These are phyloP conservation scores for Saccharomyces hybrid DNA, from an alignment of 1,139 yeast species.

Conservation along the genomic window DNA sequence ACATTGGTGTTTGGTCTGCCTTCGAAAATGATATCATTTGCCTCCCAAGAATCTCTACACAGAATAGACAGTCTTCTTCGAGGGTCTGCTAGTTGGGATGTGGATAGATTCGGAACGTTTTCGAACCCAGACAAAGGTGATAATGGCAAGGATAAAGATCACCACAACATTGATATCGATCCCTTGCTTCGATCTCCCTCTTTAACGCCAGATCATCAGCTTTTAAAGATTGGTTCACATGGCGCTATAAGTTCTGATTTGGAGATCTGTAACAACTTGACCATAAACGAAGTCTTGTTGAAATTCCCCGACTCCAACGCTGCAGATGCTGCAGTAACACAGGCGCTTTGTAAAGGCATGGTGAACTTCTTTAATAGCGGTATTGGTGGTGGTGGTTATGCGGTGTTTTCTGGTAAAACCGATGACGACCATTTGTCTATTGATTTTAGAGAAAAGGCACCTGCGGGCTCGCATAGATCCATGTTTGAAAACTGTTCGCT, in stretches of 20 bases:
- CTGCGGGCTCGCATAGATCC: constrained; percentile 47
- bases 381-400: constrained; percentile 86
- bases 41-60: neutral
- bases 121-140: neutral
- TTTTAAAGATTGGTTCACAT: constrained; percentile 35
- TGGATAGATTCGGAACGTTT: neutral
- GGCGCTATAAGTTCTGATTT: constrained; percentile 79
- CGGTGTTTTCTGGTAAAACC: constrained; percentile 39
- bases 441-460: constrained; percentile 89
- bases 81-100: neutral
- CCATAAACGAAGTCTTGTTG: constrained; percentile 45
- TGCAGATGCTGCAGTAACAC: constrained; percentile 88
- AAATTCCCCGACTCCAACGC: constrained; percentile 45
- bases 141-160: neutral
- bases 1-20: neutral
- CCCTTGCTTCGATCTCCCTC: constrained; percentile 32
- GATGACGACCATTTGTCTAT: constrained; percentile 36
- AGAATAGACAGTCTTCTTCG: neutral
- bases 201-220: constrained; percentile 34
- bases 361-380: constrained; percentile 81
- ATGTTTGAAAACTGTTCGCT: constrained; percentile 52
- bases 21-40: neutral
- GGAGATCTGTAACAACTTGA: constrained; percentile 62
- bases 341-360: constrained; percentile 81
- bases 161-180: constrained; percentile 30